Evolutionary conservation across 257 asterid genomes (phyloP), one percentile per base, ranked within the genome.

Genomic region (Forsythia suspensa): DNA sequence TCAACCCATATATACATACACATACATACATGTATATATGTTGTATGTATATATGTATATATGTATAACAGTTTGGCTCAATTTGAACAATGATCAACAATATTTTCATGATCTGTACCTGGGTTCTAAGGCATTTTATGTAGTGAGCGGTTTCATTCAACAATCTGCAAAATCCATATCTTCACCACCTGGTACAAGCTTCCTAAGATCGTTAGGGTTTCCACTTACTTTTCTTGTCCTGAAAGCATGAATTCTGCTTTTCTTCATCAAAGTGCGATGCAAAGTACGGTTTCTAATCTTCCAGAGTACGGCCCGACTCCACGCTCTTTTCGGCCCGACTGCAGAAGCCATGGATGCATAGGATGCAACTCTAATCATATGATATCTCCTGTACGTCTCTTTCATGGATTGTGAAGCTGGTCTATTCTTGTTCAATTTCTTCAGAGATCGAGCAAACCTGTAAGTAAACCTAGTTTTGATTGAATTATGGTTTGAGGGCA

Each of bases 71-170:
- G 18, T 48, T 37, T 7, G 6, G 3, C 41, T 87, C 77, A 86
- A 7, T 84, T 44, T 34, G 96, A 89, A 66, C 51, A 85, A 73
- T 77, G 81, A 75, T 85, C 63, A 46, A 86, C 90, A 36, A 94
- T 81, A 55, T 72, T 84, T 83, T 85, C 98, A 94, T 94, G 79
- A 94, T 89, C 80, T 90, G 89, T 84, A 92, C 89, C 90, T 94
- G 98, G 5, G 90, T 81, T 74, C 82, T 80, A 8, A 94, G 94
- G 80, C 96, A 92, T 89, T 87, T 83, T 61, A 94, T 88, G 75
- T 90, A 94, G 78, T 94, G 88, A 2, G 91, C 92, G 76, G 96
- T 88, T 87, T 94, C 98, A 75, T 80, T 86, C 79, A 90, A 81
- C 88, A 94, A 81, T 39, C 85, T 86, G 81, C 84, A 61, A 37